These are phyloP conservation scores for Quercus aquifolioides DNA, from an alignment of 306 rosid genomes.

Conservation along the genomic window DNA sequence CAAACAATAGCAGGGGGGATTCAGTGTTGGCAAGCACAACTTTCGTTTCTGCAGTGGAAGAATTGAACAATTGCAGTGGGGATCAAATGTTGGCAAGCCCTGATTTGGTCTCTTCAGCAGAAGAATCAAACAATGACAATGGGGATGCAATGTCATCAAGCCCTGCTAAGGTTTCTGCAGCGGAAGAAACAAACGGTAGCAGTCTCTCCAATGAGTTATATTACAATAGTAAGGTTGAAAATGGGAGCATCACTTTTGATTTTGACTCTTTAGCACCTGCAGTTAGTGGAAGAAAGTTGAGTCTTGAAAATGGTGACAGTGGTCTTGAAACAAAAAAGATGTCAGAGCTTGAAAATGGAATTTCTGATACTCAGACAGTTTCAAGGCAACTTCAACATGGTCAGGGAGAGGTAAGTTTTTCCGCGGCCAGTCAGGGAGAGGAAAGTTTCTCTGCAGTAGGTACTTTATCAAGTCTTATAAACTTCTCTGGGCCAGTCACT, in stretches of 20 bases:
- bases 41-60: conserved; percentile 20
- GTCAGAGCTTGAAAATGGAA: conserved; percentile 11
- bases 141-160: conserved; percentile 24
- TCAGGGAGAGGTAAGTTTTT: conserved; percentile 57
- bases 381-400: conserved; percentile 29
- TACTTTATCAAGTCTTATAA: conserved; percentile 40
- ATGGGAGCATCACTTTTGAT: conserved; percentile 26
- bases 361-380: conserved; percentile 10
- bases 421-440: conserved; percentile 47
- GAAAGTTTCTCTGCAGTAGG: conserved; percentile 56
- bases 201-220: conserved; percentile 5
- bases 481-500: conserved; percentile 55
- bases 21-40: neutral
- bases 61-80: conserved; percentile 3
- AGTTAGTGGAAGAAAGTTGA: conserved; percentile 30
- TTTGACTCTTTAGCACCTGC: conserved; percentile 29
- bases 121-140: conserved; percentile 9
- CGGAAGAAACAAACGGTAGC: conserved; percentile 24
- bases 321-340: conserved; percentile 22
- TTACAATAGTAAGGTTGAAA: conserved; percentile 32
- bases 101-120: conserved; percentile 10
- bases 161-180: conserved; percentile 5
- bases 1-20: neutral
- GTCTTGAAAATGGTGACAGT: conserved; percentile 16
- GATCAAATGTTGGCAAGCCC: conserved; percentile 13